These are phyloP conservation scores for Trichoderma breve DNA, from an alignment of 2,329 filamentous ascomycete genomes.

Conservation along the genomic window DNA sequence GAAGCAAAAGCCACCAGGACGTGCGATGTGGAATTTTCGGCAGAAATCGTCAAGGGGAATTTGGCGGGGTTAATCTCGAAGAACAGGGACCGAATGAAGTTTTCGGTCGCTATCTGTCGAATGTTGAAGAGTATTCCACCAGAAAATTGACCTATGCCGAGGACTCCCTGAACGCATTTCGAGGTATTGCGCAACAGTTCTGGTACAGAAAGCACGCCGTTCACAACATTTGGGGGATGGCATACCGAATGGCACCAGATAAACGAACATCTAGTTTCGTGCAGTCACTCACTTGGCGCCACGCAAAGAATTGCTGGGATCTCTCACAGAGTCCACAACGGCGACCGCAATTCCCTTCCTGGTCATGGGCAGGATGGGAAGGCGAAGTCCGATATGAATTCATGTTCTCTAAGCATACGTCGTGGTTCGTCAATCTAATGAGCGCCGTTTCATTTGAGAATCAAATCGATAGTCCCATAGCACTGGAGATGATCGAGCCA, in stretches of 20 bases:
- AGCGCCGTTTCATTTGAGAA: background rate
- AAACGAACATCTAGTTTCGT: background rate
- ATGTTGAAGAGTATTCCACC: background rate
- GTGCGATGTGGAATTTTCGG: background rate
- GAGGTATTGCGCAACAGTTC: background rate
- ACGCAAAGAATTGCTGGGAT: background rate
- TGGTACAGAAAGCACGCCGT: background rate
- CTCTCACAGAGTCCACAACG: background rate
- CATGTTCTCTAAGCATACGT: fast-evolving
- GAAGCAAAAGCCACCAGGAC: background rate
- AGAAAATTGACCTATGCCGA: background rate
- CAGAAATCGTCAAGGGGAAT: background rate
- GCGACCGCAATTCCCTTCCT: background rate
- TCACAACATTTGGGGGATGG: background rate
- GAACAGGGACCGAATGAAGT: background rate
- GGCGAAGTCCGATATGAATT: background rate
- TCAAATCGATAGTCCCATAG: background rate
- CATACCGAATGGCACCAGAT: background rate
- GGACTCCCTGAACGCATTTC: background rate
- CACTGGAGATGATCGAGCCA: background rate
- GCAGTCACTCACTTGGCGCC: background rate
- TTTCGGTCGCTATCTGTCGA: background rate
- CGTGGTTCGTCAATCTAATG: background rate
- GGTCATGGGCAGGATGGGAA: background rate
- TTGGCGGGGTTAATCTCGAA: background rate